phyloP scores from a whole-genome alignment of 108 stramenopile species.

The Pseudonitzschia multiseries region DNA sequence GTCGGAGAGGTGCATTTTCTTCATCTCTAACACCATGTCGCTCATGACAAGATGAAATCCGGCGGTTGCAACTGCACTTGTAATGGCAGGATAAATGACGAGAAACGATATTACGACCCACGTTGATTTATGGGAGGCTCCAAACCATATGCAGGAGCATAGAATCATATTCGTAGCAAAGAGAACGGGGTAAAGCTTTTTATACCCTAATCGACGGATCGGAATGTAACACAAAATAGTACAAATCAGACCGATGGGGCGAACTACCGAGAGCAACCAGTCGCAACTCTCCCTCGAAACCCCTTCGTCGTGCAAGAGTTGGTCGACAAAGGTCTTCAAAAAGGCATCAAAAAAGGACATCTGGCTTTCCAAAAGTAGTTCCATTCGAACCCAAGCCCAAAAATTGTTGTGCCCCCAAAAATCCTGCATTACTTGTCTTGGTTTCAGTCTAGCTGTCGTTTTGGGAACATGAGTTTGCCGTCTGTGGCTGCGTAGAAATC shows the following conservation, averaged over 20 bases:
- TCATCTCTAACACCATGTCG: conserved; percentile 61
- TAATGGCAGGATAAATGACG: conserved; percentile 37
- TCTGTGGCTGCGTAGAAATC: not conserved
- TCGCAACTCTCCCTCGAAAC: conserved; percentile 45
- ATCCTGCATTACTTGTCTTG: conserved; percentile 31
- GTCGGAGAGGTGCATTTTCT: conserved; percentile 41
- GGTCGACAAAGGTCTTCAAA: conserved; percentile 52
- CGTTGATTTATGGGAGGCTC: conserved; percentile 30
- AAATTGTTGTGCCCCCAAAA: conserved; percentile 46
- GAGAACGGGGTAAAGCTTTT: conserved; percentile 30
- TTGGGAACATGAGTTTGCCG: not conserved
- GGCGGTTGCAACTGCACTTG: conserved; percentile 42
- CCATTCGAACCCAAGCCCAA: conserved; percentile 48
- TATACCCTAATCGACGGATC: conserved; percentile 51
- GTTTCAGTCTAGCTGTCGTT: conserved; percentile 17
- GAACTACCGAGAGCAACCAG: conserved; percentile 41
- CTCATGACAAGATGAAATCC: conserved; percentile 57
- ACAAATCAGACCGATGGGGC: conserved; percentile 36
- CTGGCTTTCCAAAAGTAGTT: conserved; percentile 45
- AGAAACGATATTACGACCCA: conserved; percentile 33
- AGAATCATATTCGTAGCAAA: conserved; percentile 38
- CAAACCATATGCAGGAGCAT: conserved; percentile 19
- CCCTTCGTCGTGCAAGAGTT: conserved; percentile 34
- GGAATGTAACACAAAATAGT: conserved; percentile 49
- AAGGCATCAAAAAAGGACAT: conserved; percentile 36